Evolutionary conservation across 2,329 filamentous ascomycete species (phyloP).

Genomic region (Fusarium sp.): DNA sequence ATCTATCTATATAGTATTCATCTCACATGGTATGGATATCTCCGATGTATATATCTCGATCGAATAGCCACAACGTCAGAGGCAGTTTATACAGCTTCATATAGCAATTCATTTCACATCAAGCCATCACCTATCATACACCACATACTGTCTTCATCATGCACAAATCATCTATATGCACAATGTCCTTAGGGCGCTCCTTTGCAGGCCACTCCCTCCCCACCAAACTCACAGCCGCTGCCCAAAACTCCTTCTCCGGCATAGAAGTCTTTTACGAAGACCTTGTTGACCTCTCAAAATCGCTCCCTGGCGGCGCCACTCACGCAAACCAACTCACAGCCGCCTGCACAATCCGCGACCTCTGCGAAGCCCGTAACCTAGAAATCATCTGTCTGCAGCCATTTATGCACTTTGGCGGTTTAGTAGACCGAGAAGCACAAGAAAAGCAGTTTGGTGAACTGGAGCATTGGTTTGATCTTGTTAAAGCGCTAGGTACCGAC

Average conservation of each 20-base stretch:
- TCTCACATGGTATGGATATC: slow-evolving; percentile 1
- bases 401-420: slow-evolving; percentile 81
- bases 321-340: slow-evolving; percentile 64
- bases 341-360: slow-evolving; percentile 63
- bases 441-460: slow-evolving; percentile 69
- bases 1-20: background rate
- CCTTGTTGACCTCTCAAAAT: slow-evolving; percentile 68
- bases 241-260: slow-evolving; percentile 71
- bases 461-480: slow-evolving; percentile 75
- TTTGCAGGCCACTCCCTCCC: slow-evolving; percentile 73
- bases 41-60: slow-evolving; percentile 23
- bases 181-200: slow-evolving; percentile 80
- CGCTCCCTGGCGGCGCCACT: slow-evolving; percentile 55
- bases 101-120: background rate
- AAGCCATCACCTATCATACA: too few species aligned
- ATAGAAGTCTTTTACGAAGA: slow-evolving; percentile 86
- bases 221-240: slow-evolving; percentile 75
- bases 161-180: slow-evolving; percentile 75
- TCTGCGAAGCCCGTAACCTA: slow-evolving; percentile 50
- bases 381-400: slow-evolving; percentile 76
- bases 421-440: slow-evolving; percentile 71
- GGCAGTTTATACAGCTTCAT: background rate
- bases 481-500: slow-evolving; percentile 72
- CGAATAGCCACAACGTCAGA: slow-evolving; percentile 28
- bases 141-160: slow-evolving; percentile 46